Conservation (phyloP, 176 grass and related monocot species). For the Phoenix roebelenii region DNA sequence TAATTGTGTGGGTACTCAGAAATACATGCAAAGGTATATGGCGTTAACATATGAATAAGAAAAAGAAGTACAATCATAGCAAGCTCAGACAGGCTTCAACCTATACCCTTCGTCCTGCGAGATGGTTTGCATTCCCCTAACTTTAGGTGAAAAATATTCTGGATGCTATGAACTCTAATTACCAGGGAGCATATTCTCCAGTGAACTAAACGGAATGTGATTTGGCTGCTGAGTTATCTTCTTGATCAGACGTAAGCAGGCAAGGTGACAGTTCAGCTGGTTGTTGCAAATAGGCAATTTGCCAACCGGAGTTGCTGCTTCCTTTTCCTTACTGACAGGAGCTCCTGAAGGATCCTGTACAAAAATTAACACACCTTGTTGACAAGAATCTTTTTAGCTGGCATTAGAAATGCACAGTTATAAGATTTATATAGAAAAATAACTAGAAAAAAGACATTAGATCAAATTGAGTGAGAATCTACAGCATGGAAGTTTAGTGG, state of each 20-base stretch:
- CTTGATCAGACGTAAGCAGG: constrained; percentile 52
- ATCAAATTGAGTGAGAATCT: too few relatives aligned
- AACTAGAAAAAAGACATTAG: too few relatives aligned
- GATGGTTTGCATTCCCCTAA: background rate
- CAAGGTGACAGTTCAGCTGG: constrained; percentile 47
- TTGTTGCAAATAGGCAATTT: constrained; percentile 60
- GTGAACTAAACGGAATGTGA: constrained; percentile 53
- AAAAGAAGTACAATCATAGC: too few relatives aligned
- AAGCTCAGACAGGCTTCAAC: background rate
- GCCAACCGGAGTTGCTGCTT: constrained; percentile 38
- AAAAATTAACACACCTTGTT: background rate
- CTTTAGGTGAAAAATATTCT: constrained; percentile 4
- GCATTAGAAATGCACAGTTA: too few relatives aligned
- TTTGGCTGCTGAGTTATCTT: constrained; percentile 26
- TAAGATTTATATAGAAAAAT: too few relatives aligned
- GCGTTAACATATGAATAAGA: too few relatives aligned
- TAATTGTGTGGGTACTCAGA: too few relatives aligned
- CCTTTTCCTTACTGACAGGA: constrained; percentile 54
- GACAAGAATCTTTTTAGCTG: too few relatives aligned
- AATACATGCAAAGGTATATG: too few relatives aligned
- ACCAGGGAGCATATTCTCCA: constrained; percentile 41
- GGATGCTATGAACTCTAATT: background rate
- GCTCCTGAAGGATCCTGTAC: constrained; percentile 69
- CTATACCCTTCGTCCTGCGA: background rate
- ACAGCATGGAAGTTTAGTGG: too few relatives aligned